Evolutionary conservation across 225 moss, liverwort and hornwort species (phyloP), one percentile per base, ranked within the genome.

Genomic region (Sphagnum contortum): DNA sequence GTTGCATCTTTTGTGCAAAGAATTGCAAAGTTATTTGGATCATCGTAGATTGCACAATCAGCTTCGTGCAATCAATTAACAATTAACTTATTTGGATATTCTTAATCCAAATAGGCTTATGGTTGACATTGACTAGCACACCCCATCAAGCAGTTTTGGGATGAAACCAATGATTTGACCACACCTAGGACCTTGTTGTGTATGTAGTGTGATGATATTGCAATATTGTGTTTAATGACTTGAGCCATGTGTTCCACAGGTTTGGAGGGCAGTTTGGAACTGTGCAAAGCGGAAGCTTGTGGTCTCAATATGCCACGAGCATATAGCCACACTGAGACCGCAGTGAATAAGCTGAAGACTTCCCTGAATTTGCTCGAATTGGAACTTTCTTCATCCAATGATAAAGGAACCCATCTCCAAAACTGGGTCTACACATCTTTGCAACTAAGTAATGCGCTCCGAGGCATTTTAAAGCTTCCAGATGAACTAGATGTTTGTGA

Each of bases 231-330:
- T 61, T 29, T 29, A 29, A 29, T 29, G 29, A 29, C 29, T 14
- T 61, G 60, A 4, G 29, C 61, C 3, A 6, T 61, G 61, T 45
- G 44, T 61, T 13, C 61, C 61, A 6, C 44, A 61, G 61, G 61
- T 61, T 14, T 45, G 29, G 61, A 61, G 44, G 61, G 14, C 12
- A 8, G 9, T 13, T 44, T 61, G 61, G 61, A 61, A 61, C 61
- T 61, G 44, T 5, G 44, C 29, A 61, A 61, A 45, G 45, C 60
- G 4, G 60, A 61, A 29, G 29, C 29, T 29, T 29, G 29, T 29
- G 29, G 29, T 29, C 29, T 61, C 60, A 45, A 5, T 61, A 61
- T 7, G 12, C 5, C 12, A 29, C 10, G 8, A 44, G 47, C 61
- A 46, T 29, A 4, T 13, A 44, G 44, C 45, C 61, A 61, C 8